These are phyloP conservation scores for Debaryomyces hansenii DNA, from an alignment of 805 yeast genomes.

Conservation along the genomic window DNA sequence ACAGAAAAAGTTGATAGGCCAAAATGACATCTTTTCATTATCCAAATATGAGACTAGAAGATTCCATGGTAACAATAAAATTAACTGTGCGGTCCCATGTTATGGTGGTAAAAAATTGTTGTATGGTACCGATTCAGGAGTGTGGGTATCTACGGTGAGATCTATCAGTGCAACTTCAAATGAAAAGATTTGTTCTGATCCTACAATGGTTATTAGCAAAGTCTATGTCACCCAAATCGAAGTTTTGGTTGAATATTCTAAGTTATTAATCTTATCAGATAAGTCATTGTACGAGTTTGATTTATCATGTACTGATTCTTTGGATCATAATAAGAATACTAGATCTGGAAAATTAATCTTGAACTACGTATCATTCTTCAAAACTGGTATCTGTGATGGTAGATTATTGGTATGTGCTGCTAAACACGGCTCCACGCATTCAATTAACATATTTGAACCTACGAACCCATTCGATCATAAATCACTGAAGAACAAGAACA, in stretches of 20 bases:
- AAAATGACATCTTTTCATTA: conserved; percentile 77
- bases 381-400: conserved; percentile 91
- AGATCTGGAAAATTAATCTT: conserved; percentile 75
- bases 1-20: conserved; percentile 67
- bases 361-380: conserved; percentile 87
- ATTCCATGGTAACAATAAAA: conserved; percentile 72
- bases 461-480: conserved; percentile 60
- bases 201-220: conserved; percentile 72
- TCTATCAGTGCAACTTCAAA: conserved; percentile 51
- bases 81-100: conserved; percentile 89
- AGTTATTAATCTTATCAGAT: conserved; percentile 78
- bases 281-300: conserved; percentile 78
- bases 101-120: conserved; percentile 91
- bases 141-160: conserved; percentile 75
- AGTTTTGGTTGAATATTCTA: conserved; percentile 86
- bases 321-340: conserved; percentile 50
- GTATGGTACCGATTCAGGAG: conserved; percentile 90
- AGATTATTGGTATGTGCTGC: conserved; percentile 87
- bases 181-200: conserved; percentile 60
- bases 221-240: conserved; percentile 84
- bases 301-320: conserved; percentile 50
- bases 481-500: conserved; percentile 64
- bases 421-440: conserved; percentile 73
- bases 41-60: conserved; percentile 72
- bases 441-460: conserved; percentile 87